A percentile compares a stretch with the other conserved stretches of the same genome.
Conservation (phyloP, 352 stramenopile genomes). For the Phytophthora fragariae region DNA sequence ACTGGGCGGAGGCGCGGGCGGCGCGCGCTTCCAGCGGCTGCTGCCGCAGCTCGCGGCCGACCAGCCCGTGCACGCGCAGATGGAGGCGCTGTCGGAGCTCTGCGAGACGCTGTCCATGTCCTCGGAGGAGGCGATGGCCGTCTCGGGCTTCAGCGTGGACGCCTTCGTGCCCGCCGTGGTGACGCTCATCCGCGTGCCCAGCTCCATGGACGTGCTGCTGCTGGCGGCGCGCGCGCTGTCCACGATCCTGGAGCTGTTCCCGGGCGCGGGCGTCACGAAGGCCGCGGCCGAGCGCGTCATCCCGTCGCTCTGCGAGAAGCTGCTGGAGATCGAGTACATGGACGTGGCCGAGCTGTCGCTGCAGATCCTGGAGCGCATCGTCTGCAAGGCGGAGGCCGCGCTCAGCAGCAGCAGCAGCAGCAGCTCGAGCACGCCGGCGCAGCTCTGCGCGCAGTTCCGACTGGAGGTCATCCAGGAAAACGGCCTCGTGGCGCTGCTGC, state of each 20-base stretch:
- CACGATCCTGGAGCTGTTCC: slow-evolving; percentile 66
- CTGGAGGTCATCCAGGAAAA: slow-evolving; percentile 62
- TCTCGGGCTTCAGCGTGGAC: slow-evolving; percentile 75
- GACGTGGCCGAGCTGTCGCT: slow-evolving; percentile 78
- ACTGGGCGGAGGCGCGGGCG: slow-evolving; percentile 23
- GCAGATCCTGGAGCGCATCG: slow-evolving; percentile 72
- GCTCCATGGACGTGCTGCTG: slow-evolving; percentile 73
- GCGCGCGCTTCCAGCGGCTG: slow-evolving; percentile 53
- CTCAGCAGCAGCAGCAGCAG: not conserved
- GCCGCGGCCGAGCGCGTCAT: slow-evolving; percentile 59
- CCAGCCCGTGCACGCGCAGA: slow-evolving; percentile 48
- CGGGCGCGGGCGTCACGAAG: slow-evolving; percentile 47
- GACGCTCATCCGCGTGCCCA: slow-evolving; percentile 46
- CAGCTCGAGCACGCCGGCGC: not conserved
- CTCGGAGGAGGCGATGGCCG: slow-evolving; percentile 65
- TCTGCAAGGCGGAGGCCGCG: slow-evolving; percentile 39
- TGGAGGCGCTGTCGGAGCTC: slow-evolving; percentile 63
- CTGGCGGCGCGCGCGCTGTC: slow-evolving; percentile 62
- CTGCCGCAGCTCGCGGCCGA: slow-evolving; percentile 48
- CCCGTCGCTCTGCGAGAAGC: slow-evolving; percentile 67
- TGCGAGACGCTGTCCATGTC: slow-evolving; percentile 79
- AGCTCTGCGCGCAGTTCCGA: slow-evolving; percentile 46
- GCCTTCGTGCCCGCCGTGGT: slow-evolving; percentile 59
- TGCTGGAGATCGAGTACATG: slow-evolving; percentile 87
- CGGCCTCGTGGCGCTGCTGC: slow-evolving; percentile 70